Base-by-base conservation (phyloP, 2,329 filamentous ascomycete genomes). In the Macroventuria anomochaeta region DNA sequence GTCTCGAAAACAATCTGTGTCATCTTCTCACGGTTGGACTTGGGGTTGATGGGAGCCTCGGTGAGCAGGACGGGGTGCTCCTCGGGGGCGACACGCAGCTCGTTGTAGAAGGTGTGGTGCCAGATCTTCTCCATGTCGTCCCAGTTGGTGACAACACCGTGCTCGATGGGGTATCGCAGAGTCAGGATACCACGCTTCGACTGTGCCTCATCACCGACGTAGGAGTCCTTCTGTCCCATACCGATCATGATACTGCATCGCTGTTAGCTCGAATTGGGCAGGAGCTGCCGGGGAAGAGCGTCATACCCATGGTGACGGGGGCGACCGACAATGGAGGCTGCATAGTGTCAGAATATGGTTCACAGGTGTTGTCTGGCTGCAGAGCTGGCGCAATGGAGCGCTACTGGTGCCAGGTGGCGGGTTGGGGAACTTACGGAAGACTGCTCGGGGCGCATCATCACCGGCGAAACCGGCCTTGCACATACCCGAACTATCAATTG, bases 21-120 rank as follows among this genome's bases (percentile, higher is more conserved):
- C 95, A 99, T 99, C 92, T 99, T 99, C 88, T 99, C 95, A 88
- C 95, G 91, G 88, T 99, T 99, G 85, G 91, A 96, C 88, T 97
- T 97, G 81, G 95, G 95, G 89, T 99, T 99, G 89, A 99, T 97
- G 72, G 95, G 95, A 74, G 95, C 95, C 86, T 99, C 95, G 73
- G 95, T 99, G 80, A 99, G 87, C 78, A 99, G 88, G 79, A 97
- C 93, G 74, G 95, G 95, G 88, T 99, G 95, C 89, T 99, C 95
- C 87, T 99, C 95, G 74, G 95, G 95, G 74, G 95, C 95, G 67
- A 99, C 95, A 93, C 95, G 93, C 77, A 99, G 87, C 87, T 99
- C 95, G 85, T 99, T 99, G 91, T 97, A 99, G 88, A 99, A 99
- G 78, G 95, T 97, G 91, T 99, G 95, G 83, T 99, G 95, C 95